Conservation (phyloP, 2,329 filamentous ascomycete genomes). For the Aspergillus sp. region DNA sequence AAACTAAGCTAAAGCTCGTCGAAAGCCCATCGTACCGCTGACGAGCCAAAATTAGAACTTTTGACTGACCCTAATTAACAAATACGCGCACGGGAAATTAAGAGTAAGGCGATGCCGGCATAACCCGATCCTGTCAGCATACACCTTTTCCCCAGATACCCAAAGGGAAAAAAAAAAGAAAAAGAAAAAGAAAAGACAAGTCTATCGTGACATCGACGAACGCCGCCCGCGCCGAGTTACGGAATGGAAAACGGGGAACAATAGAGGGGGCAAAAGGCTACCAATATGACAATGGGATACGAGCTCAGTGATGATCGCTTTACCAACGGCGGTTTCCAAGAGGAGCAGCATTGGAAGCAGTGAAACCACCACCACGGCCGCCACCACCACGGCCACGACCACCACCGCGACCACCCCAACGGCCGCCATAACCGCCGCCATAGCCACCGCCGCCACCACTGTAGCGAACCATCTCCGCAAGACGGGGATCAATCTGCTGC, state of each 20-base stretch:
- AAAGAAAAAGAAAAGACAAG: slow-evolving; percentile 17
- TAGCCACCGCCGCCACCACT: slow-evolving; percentile 71
- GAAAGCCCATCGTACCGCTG: background rate
- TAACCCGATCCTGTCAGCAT: background rate
- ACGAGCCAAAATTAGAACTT: slow-evolving; percentile 2
- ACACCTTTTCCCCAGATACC: background rate
- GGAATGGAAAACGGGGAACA: slow-evolving; percentile 10
- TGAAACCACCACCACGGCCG: slow-evolving; percentile 48
- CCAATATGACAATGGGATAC: slow-evolving; percentile 21
- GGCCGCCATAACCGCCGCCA: slow-evolving; percentile 42
- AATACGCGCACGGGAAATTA: background rate
- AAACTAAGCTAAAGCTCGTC: slow-evolving; percentile 7
- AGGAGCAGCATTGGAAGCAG: slow-evolving; percentile 53
- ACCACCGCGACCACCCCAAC: slow-evolving; percentile 56
- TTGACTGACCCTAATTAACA: slow-evolving; percentile 2
- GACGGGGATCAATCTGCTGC: slow-evolving; percentile 93
- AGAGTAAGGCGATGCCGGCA: background rate
- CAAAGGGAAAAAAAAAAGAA: slow-evolving; percentile 6
- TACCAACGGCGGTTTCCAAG: slow-evolving; percentile 54
- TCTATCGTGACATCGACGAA: slow-evolving; percentile 33
- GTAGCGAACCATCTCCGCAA: slow-evolving; percentile 92
- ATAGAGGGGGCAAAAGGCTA: slow-evolving; percentile 20
- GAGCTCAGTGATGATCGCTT: slow-evolving; percentile 20
- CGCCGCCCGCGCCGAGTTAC: slow-evolving; percentile 34
- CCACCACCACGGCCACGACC: slow-evolving; percentile 52